Evolutionary conservation across 2,329 filamentous ascomycete species (phyloP).

Genomic region (Sordariomycetes sp.): DNA sequence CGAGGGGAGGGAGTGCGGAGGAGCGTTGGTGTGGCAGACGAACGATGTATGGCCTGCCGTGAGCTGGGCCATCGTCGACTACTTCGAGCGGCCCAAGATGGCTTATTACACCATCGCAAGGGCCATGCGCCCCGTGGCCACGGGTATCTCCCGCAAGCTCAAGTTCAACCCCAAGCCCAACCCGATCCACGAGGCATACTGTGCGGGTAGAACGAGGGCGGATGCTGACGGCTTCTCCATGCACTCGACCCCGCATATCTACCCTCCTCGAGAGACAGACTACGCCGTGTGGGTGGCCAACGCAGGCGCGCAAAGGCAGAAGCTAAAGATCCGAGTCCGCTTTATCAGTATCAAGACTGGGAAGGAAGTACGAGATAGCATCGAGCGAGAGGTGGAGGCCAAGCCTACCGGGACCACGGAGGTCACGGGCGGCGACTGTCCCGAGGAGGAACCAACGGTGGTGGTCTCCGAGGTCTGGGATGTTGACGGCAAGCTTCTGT

Average conservation of each 20-base stretch:
- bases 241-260: not conserved
- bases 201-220: constrained; percentile 40
- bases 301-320: constrained; percentile 37
- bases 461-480: constrained; percentile 48
- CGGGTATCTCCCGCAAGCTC: constrained; percentile 54
- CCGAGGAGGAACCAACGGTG: constrained; percentile 38
- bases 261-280: not conserved
- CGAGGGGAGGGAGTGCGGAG: constrained; percentile 66
- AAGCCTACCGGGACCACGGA: constrained; percentile 39
- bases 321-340: constrained; percentile 42
- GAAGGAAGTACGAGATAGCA: constrained; percentile 32
- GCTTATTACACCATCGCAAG: constrained; percentile 71
- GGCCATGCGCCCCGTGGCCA: constrained; percentile 61
- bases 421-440: constrained; percentile 22
- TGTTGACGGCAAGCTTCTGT: constrained; percentile 36
- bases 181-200: constrained; percentile 43
- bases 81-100: constrained; percentile 67
- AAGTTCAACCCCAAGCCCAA: constrained; percentile 37
- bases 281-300: constrained; percentile 49
- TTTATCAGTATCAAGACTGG: constrained; percentile 55
- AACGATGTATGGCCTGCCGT: constrained; percentile 84
- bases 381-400: constrained; percentile 25
- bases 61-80: constrained; percentile 69
- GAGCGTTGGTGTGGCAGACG: constrained; percentile 74
- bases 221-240: not conserved